A percentile compares a stretch with the other conserved stretches of the same genome.
These are phyloP conservation scores for Monarda citriodora DNA, from an alignment of 305 asterid species.

Conservation along the genomic window DNA sequence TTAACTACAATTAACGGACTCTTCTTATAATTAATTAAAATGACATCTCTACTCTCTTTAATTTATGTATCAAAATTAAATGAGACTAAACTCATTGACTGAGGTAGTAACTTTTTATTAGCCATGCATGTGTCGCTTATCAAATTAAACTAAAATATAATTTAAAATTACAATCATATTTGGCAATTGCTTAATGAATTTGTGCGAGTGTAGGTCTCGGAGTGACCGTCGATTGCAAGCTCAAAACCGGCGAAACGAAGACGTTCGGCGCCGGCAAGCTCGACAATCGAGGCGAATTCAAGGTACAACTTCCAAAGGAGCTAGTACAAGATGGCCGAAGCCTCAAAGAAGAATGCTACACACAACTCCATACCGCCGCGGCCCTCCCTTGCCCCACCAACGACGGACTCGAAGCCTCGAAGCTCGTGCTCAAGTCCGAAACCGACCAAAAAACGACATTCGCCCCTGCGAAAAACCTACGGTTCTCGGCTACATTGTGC, in stretches of 20 bases:
- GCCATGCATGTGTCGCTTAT: no score
- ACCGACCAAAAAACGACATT: conserved; percentile 34
- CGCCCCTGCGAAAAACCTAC: conserved; percentile 37
- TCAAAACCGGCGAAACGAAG: conserved; percentile 40
- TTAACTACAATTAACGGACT: no score
- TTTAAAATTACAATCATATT: neutral
- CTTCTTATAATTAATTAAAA: no score
- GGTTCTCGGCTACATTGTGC: conserved; percentile 70
- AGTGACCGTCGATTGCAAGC: conserved; percentile 54
- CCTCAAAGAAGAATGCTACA: conserved; percentile 66
- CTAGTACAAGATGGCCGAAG: conserved; percentile 20
- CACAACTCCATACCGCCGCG: conserved; percentile 76
- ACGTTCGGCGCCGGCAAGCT: conserved; percentile 43
- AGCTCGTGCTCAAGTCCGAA: conserved; percentile 36
- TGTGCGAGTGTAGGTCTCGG: conserved; percentile 36
- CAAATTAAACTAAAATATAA: no score
- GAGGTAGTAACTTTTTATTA: no score
- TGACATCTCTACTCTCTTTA: no score
- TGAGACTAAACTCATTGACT: no score
- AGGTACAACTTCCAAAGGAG: conserved; percentile 48
- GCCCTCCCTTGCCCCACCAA: conserved; percentile 75
- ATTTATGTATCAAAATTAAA: no score
- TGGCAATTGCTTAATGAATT: neutral
- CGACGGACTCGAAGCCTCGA: conserved; percentile 48
- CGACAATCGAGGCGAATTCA: conserved; percentile 60